phyloP scores from a whole-genome alignment of 1,284 basidiomycete species.

The Agroathelia rolfsii region DNA sequence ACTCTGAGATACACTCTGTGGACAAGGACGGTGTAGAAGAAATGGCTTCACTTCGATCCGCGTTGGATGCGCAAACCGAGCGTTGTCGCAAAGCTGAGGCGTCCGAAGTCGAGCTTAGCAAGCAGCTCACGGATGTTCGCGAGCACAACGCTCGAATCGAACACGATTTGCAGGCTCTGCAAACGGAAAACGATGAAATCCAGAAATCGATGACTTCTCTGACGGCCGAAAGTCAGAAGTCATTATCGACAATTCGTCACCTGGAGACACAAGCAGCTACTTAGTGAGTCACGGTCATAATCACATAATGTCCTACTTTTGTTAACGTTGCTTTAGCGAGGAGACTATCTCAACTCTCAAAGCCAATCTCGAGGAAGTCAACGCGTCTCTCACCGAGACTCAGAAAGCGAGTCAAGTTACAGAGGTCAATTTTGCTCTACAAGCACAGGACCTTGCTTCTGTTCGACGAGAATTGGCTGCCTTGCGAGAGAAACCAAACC shows the following conservation, averaged over 20 bases:
- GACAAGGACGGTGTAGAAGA: slow-evolving; percentile 11
- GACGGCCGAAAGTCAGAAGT: slow-evolving; percentile 54
- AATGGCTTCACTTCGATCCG: slow-evolving; percentile 13
- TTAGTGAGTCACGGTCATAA: too few species aligned
- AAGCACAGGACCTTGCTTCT: slow-evolving; percentile 53
- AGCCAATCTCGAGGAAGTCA: slow-evolving; percentile 35
- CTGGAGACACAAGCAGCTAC: slow-evolving; percentile 54
- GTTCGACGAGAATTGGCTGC: slow-evolving; percentile 45
- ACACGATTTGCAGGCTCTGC: slow-evolving; percentile 21
- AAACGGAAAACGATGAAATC: slow-evolving; percentile 38
- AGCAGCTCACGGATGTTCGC: slow-evolving; percentile 12
- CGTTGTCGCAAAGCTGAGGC: slow-evolving; percentile 9
- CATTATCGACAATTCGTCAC: slow-evolving; percentile 45
- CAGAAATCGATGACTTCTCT: slow-evolving; percentile 47
- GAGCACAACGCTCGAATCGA: slow-evolving; percentile 13
- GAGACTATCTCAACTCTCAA: slow-evolving; percentile 31
- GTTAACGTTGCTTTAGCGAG: slow-evolving; percentile 30
- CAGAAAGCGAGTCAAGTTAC: slow-evolving; percentile 51
- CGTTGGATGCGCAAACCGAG: slow-evolving; percentile 16
- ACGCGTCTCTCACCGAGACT: slow-evolving; percentile 33
- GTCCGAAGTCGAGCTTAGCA: slow-evolving; percentile 17
- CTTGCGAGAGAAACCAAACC: slow-evolving; percentile 41
- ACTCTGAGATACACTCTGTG: slow-evolving; percentile 10
- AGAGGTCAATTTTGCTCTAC: slow-evolving; percentile 54
- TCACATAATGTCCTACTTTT: too few species aligned